Base-by-base conservation (phyloP, 768 basidiomycete species). In the Amyloporia xantha region DNA sequence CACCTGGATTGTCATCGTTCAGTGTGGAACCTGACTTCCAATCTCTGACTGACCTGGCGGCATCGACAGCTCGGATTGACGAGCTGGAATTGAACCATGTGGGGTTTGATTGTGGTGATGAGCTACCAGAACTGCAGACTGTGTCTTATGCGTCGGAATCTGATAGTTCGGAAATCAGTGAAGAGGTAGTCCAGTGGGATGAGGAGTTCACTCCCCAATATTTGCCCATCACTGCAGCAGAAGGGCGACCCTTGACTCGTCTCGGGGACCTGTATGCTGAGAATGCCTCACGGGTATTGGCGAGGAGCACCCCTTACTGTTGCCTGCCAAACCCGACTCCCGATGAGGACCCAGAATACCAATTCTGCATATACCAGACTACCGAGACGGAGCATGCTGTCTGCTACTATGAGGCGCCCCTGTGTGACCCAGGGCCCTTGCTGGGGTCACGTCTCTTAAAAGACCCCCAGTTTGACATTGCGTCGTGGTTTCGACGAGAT, bases 1-100 rank as follows among this genome's bases (percentile, higher is more conserved):
- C 48, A 6, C 48, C 54, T 2, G 47, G 54, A 1, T 17, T 53
- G 17, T 37, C 35, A 7, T 28, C 41, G 2, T 48, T 36, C 47
- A 42, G 41, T 26, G 20, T 52, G 15, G 30, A 47, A 20, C 30
- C 19, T 15, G 19, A 5, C 20, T 19, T 28, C 23, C 7, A 24
- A 9, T 5, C 7, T 39, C 38, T 43, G 26, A 11, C 11, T 11
- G 41, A 12, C 12, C 21, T 43, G 9, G 41, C 41, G 6, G 41
- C 41, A 25, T 43, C 41, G 9, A 43, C 41, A 20, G 41, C 26
- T 21, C 26, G 23, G 7, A 36, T 24, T 28, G 41, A 43, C 23
- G 26, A 44, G 13, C 25, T 52, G 33, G 41, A 47, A 1, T 35
- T 52, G 13, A 24, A 47, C 19, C 19, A 13, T 1, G 37, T 47